phyloP scores from a whole-genome alignment of 1,139 yeast species.

The Suhomyces guaymorum region DNA sequence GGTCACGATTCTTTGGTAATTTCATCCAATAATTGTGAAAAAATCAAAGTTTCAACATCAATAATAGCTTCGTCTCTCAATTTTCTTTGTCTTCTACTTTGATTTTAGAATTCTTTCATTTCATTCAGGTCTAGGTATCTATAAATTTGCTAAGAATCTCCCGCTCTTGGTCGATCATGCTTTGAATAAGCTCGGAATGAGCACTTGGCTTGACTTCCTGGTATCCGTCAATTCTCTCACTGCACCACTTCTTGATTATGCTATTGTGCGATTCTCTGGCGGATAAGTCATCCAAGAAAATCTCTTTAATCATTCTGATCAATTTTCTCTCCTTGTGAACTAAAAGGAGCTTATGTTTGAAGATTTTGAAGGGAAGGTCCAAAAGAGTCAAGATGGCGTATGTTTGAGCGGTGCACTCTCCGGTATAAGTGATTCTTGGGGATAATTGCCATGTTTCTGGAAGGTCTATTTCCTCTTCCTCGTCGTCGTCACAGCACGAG shows the following conservation, averaged over 20 bases:
- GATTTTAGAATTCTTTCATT: too few species aligned
- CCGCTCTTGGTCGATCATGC: slow-evolving; percentile 20
- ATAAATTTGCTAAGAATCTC: slow-evolving; percentile 15
- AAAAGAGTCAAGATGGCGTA: slow-evolving; percentile 28
- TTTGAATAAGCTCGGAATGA: slow-evolving; percentile 12
- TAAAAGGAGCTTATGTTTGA: slow-evolving; percentile 15
- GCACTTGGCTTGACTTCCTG: slow-evolving; percentile 9
- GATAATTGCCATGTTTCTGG: slow-evolving; percentile 41
- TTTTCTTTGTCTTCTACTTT: too few species aligned
- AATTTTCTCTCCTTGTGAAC: slow-evolving; percentile 15
- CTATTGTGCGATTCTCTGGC: slow-evolving; percentile 10
- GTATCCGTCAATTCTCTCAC: slow-evolving; percentile 18
- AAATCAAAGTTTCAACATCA: too few species aligned
- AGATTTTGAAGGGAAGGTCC: slow-evolving; percentile 19
- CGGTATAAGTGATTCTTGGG: slow-evolving; percentile 32
- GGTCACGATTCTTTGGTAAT: too few species aligned
- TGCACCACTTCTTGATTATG: slow-evolving; percentile 20
- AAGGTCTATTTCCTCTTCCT: slow-evolving; percentile 18
- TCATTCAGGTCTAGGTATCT: slow-evolving; percentile 3
- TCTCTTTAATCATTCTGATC: slow-evolving; percentile 14
- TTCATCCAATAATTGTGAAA: too few species aligned
- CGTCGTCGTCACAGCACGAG: slow-evolving; percentile 17
- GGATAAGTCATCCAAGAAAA: slow-evolving; percentile 12
- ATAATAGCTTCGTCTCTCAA: too few species aligned
- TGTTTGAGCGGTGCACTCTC: slow-evolving; percentile 41